Evolutionary conservation across 129 eudicot genomes (phyloP), one percentile per base, ranked within the genome.

Genomic region (Helichrysum umbraculigerum): DNA sequence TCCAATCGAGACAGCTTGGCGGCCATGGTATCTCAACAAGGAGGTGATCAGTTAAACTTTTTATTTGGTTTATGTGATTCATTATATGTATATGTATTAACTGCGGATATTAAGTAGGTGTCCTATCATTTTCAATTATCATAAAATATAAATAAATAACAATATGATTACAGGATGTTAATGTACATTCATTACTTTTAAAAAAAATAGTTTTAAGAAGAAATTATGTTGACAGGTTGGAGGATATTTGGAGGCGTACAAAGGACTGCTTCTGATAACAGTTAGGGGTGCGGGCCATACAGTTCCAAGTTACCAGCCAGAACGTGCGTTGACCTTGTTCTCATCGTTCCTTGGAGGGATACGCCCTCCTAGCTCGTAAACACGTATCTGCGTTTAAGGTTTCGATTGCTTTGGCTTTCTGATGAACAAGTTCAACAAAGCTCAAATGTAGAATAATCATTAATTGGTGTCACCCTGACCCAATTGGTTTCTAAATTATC

Each of bases 281-380:
- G 74, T 85, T 66, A 81, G 86, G 76, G 84, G 84, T 0, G 86
- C 86, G 1, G 89, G 89, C 11, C 81, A 85, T 78, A 32, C 66
- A 2, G 82, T 82, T 54, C 86, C 86, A 65, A 78, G 73, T 68
- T 78, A 75, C 84, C 86, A 82, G 65, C 89, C 86, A 0, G 59
- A 76, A 39, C 67, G 86, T 7, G 86, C 86, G 8, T 60, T 85
- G 20, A 39, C 79, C 9, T 22, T 85, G 79, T 75, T 85, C 62
- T 64, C 82, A 5, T 85, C 82, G 0, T 85, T 81, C 76, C 89
- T 85, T 35, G 39, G 33, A 66, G 86, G 88, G 75, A 28, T 61
- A 60, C 85, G n/a, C n/a, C 85, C 81, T 50, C 78, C 81, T 6
- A n/a, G 75, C 44, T 72, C 73, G 12, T 78, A 69, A 59, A 56